phyloP scores from a whole-genome alignment of 805 yeast species.

The Henningerozyma blattae region DNA sequence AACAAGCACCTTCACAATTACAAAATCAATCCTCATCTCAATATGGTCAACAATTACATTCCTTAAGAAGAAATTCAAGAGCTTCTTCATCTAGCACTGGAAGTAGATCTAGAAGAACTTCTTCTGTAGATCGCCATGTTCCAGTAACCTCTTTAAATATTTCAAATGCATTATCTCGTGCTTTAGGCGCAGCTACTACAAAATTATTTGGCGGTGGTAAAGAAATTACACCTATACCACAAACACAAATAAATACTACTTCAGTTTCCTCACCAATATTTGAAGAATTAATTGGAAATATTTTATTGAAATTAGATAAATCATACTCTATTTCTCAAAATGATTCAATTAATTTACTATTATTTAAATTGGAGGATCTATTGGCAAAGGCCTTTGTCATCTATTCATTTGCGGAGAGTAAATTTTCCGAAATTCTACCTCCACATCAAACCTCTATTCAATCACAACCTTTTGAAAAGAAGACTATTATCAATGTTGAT shows the following conservation, averaged over 20 bases:
- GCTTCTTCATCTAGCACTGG: constrained; percentile 34
- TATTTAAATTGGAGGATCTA: constrained; percentile 48
- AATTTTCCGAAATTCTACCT: constrained; percentile 76
- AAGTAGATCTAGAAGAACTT: constrained; percentile 43
- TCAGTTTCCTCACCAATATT: constrained; percentile 18
- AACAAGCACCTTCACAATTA: background rate
- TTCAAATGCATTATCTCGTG: constrained; percentile 78
- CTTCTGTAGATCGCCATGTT: constrained; percentile 49
- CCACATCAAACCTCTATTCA: background rate
- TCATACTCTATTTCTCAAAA: constrained; percentile 3
- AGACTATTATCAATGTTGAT: too few relatives aligned
- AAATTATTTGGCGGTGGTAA: constrained; percentile 56
- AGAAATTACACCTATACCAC: constrained; percentile 10
- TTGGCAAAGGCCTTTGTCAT: constrained; percentile 90
- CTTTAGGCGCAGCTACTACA: constrained; percentile 77
- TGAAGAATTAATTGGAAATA: constrained; percentile 22
- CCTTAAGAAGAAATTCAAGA: constrained; percentile 6
- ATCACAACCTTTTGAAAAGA: background rate
- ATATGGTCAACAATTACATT: constrained; percentile 1
- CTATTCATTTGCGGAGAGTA: constrained; percentile 79
- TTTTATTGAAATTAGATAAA: constrained; percentile 18
- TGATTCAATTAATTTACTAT: constrained; percentile 16
- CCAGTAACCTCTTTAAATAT: constrained; percentile 63
- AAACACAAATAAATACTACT: constrained; percentile 12
- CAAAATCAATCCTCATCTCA: constrained; percentile 1